Evolutionary conservation across 257 asterid genomes (phyloP).

Genomic region (Solanum infundibuliforme): DNA sequence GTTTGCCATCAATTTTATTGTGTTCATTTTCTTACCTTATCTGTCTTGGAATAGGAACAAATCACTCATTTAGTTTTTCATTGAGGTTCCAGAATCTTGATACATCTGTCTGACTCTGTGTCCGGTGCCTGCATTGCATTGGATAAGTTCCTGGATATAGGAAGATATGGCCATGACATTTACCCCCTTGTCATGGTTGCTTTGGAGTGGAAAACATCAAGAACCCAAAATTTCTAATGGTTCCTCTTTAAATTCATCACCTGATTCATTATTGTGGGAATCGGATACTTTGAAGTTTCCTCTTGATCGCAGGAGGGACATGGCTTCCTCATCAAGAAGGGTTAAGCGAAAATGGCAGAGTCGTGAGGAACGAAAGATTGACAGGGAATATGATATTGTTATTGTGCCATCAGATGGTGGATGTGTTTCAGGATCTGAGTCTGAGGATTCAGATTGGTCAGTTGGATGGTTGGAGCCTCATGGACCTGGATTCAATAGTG

Average conservation of each 20-base stretch:
- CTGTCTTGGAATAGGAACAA: neutral
- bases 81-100: neutral
- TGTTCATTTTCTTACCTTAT: neutral
- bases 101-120: neutral
- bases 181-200: conserved; percentile 24
- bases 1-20: neutral
- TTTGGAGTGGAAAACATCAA: conserved; percentile 30
- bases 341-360: conserved; percentile 29
- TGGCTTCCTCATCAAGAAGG: conserved; percentile 24
- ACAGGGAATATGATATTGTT: conserved; percentile 36
- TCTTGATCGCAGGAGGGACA: conserved; percentile 5
- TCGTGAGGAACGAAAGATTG: conserved; percentile 33
- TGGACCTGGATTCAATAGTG: conserved; percentile 25
- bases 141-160: neutral
- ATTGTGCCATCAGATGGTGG: conserved; percentile 47
- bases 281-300: conserved; percentile 28
- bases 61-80: neutral
- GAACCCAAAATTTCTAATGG: conserved; percentile 17
- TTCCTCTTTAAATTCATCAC: conserved; percentile 14
- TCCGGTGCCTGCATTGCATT: neutral
- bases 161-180: conserved; percentile 26
- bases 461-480: conserved; percentile 50
- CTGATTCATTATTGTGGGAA: conserved; percentile 29
- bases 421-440: conserved; percentile 42
- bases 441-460: conserved; percentile 49